These are phyloP conservation scores for Avena sativa DNA, from an alignment of 176 grass and related monocot species.

Conservation along the genomic window DNA sequence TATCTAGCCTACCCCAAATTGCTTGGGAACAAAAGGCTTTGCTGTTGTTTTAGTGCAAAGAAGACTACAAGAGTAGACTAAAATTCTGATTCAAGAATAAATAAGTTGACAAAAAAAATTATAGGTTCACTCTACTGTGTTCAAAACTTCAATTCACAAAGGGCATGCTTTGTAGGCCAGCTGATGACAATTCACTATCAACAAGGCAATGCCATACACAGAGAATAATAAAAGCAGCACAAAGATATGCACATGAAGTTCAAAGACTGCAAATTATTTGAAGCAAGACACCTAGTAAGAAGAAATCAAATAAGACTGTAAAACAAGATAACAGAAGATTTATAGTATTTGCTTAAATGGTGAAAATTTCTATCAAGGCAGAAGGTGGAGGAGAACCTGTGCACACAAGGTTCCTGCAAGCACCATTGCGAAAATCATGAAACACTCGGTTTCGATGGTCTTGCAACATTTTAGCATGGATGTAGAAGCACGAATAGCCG, in stretches of 20 bases:
- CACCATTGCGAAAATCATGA: conserved; percentile 96
- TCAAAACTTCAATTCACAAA: conserved; percentile 14
- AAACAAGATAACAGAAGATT: conserved; percentile 4
- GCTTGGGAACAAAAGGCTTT: neutral
- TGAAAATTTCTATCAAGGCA: conserved; percentile 18
- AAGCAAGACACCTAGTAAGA: conserved; percentile 3
- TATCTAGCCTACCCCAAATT: neutral
- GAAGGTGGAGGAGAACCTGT: conserved; percentile 58
- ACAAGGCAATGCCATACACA: neutral
- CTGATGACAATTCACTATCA: neutral
- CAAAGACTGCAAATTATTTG: conserved; percentile 7
- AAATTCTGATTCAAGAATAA: conserved; percentile 5
- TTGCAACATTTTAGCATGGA: conserved; percentile 98
- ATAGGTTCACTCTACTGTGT: conserved; percentile 16
- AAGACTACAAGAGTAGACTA: neutral
- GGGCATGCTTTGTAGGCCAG: neutral
- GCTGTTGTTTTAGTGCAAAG: neutral
- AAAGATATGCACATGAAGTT: neutral
- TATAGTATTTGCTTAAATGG: neutral
- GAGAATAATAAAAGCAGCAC: neutral
- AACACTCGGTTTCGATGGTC: conserved; percentile 91
- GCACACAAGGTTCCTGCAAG: conserved; percentile 95
- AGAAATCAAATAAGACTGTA: neutral
- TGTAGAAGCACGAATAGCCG: conserved; percentile 95
- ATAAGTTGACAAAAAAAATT: neutral